Base-by-base conservation (phyloP, 2,329 filamentous ascomycete genomes). In the Paramyrothecium sp. region DNA sequence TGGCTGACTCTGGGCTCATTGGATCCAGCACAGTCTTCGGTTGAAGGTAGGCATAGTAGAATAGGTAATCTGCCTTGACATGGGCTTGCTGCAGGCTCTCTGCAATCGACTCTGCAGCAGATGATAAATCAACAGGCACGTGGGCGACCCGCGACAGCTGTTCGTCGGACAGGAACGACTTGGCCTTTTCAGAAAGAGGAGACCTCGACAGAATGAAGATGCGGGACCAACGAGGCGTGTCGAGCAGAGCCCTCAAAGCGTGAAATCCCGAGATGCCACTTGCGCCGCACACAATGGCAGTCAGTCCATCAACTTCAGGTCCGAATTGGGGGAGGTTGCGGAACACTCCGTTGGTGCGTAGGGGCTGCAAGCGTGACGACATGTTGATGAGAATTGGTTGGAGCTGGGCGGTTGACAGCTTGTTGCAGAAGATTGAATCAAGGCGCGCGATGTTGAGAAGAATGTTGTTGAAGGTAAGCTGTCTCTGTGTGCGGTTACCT, bases 11-110 rank as follows among this genome's bases (percentile, higher is more conserved):
- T 3, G 49, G 21, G 19, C 49, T 21, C 55, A 54, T 57, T 19
- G 17, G 7, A 26, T 23, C 26, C 26, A 8, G 7, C 16, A 26
- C 56, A 1, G 33, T 11, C 12, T 57, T 49, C 23, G 26, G 48
- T 20, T 41, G 53, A 19, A 44, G 26, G 12, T 55, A 58, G 38
- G 53, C 13, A 22, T 55, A 58, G 49, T 47, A 58, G 21, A 58
- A 58, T 20, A 50, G 38, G n/a, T 58, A 55, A 17, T 53, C 53
- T 1, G 53, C 38, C 3, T n/a, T 11, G 11, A 52, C 53, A 20
- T 30, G 41, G 10, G 50, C 38, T 19, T 33, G 19, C n/a, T 20
- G 46, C 19, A 48, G 46, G 46, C 19, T 48, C n/a, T 48, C 46
- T 11, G 46, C 46, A 22, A 48, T 8, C 12, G 19, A 19, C n/a